phyloP scores from a whole-genome alignment of 2,329 filamentous ascomycete genomes.

The Lecanoromycetidae sp. region DNA sequence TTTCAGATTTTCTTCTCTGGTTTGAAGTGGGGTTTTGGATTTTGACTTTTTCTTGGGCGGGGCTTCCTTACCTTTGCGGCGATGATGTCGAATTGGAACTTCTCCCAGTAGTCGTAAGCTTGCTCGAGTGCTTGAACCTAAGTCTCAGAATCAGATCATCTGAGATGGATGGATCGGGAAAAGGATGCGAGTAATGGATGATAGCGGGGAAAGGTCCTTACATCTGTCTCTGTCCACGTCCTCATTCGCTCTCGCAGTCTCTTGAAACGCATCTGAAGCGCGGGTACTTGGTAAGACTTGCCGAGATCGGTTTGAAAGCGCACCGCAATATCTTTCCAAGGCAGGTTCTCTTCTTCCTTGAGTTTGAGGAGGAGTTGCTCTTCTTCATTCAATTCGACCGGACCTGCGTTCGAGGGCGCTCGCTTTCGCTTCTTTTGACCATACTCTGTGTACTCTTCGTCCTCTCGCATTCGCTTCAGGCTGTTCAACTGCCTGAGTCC shows the following conservation, averaged over 20 bases:
- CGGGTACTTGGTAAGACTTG: conserved; percentile 39
- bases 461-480: conserved; percentile 17
- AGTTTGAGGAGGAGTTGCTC: conserved; percentile 39
- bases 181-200: no score
- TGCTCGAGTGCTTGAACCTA: conserved; percentile 34
- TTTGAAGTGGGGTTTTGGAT: background rate
- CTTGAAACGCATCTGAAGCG: conserved; percentile 44
- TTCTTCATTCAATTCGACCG: conserved; percentile 36
- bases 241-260: conserved; percentile 39
- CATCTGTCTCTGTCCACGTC: conserved; percentile 40
- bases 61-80: conserved; percentile 33
- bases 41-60: background rate
- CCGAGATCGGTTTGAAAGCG: conserved; percentile 38
- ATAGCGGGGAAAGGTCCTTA: conserved; percentile 16
- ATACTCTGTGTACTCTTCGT: conserved; percentile 18
- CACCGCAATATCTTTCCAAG: conserved; percentile 43
- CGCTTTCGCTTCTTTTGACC: conserved; percentile 18
- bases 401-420: conserved; percentile 16
- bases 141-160: conserved; percentile 15
- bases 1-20: conserved; percentile 3
- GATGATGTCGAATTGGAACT: conserved; percentile 44
- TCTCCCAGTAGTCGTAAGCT: conserved; percentile 42
- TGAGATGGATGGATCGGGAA: conserved; percentile 8
- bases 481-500: conserved; percentile 18
- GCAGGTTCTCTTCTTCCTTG: conserved; percentile 40